Conservation (phyloP, 495 filamentous ascomycete species). For the Collariella sp. region DNA sequence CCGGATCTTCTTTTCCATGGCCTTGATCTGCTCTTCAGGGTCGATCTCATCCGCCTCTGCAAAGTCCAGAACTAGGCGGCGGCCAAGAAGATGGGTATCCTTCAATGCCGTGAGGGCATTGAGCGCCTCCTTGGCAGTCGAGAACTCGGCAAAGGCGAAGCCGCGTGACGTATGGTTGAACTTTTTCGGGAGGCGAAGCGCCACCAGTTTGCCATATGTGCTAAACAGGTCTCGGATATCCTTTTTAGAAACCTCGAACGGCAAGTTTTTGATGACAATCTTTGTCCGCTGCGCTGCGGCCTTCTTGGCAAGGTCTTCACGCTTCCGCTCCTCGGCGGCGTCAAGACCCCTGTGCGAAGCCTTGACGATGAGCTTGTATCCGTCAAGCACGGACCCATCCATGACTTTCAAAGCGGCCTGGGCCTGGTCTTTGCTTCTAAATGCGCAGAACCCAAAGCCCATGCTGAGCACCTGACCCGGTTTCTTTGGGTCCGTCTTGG, state of each 20-base stretch:
- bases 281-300: slow-evolving; percentile 66
- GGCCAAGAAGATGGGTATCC: slow-evolving; percentile 87
- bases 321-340: slow-evolving; percentile 74
- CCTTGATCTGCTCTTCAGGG: slow-evolving; percentile 89
- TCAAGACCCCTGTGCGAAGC: slow-evolving; percentile 77
- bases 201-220: slow-evolving; percentile 82
- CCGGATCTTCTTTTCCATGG: slow-evolving; percentile 90
- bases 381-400: slow-evolving; percentile 77
- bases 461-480: slow-evolving; percentile 79
- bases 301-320: slow-evolving; percentile 73
- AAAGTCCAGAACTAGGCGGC: slow-evolving; percentile 82
- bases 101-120: slow-evolving; percentile 85
- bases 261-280: slow-evolving; percentile 96
- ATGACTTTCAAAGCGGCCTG: slow-evolving; percentile 70
- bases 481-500: slow-evolving; percentile 76
- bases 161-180: slow-evolving; percentile 80
- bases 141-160: slow-evolving; percentile 95
- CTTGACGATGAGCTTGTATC: slow-evolving; percentile 75
- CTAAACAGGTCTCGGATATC: slow-evolving; percentile 79
- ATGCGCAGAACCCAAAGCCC: slow-evolving; percentile 95
- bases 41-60: slow-evolving; percentile 76
- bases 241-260: slow-evolving; percentile 89
- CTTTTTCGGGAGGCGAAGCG: slow-evolving; percentile 89
- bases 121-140: slow-evolving; percentile 82
- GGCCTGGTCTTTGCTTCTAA: slow-evolving; percentile 65